phyloP scores from a whole-genome alignment of 257 asterid species.

The Knoxia roxburghii region DNA sequence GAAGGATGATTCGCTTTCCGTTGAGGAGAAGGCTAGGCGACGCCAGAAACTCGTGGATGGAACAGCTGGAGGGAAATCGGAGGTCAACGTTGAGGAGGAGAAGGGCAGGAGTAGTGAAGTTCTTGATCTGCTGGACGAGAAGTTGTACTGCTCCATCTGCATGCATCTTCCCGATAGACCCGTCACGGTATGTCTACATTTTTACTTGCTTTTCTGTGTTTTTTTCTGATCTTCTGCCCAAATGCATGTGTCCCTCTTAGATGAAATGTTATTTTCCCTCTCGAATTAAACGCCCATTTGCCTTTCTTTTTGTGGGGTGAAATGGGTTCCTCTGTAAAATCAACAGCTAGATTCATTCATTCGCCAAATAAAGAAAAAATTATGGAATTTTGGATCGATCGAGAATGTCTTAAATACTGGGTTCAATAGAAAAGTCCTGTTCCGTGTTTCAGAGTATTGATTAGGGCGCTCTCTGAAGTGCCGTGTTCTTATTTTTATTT shows the following conservation, averaged over 20 bases:
- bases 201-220: not conserved
- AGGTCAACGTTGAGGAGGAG: conserved; percentile 12
- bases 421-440: not conserved
- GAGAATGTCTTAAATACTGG: not conserved
- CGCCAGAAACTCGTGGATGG: conserved; percentile 74
- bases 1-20: conserved; percentile 56
- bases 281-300: not conserved
- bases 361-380: not conserved
- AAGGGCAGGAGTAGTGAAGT: conserved; percentile 32
- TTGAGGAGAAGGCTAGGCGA: conserved; percentile 63
- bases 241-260: not conserved
- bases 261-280: not conserved
- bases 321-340: not conserved
- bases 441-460: not conserved
- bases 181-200: conserved; percentile 50
- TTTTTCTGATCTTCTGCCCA: not conserved
- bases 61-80: not conserved
- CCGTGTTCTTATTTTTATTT: not conserved
- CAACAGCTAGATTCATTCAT: not conserved
- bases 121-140: conserved; percentile 55
- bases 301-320: not conserved
- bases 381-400: not conserved
- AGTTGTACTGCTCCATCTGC: conserved; percentile 83
- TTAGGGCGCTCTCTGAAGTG: not conserved
- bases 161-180: conserved; percentile 89